Conservation (phyloP, 2,329 filamentous ascomycete genomes). For the Colletotrichum abscissum region DNA sequence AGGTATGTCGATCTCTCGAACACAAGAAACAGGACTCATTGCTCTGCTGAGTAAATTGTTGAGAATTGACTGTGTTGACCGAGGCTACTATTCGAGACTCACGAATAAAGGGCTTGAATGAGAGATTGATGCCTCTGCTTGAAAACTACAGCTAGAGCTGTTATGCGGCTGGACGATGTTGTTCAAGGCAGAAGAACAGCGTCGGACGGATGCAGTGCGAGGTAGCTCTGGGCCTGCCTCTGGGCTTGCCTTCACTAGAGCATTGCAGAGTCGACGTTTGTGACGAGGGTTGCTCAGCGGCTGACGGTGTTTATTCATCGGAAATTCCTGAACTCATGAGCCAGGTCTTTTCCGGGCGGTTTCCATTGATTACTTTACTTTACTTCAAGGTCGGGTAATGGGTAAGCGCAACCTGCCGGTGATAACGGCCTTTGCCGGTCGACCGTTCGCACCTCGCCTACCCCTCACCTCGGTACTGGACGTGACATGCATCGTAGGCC, state of each 20-base stretch:
- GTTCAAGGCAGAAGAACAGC: not conserved
- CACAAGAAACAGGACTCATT: not conserved
- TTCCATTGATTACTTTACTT: too few relatives aligned
- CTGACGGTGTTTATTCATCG: not conserved
- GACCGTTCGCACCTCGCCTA: not conserved
- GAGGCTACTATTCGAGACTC: not conserved
- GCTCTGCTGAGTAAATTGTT: not conserved
- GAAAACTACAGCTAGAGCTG: not conserved
- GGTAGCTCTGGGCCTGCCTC: too few relatives aligned
- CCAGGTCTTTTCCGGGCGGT: not conserved
- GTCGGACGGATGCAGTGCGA: too few relatives aligned
- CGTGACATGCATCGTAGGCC: not conserved
- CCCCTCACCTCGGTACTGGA: not conserved
- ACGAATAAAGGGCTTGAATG: too few relatives aligned
- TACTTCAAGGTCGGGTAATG: too few relatives aligned
- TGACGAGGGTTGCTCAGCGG: not conserved
- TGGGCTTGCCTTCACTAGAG: too few relatives aligned
- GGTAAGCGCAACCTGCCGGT: not conserved
- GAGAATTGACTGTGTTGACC: not conserved
- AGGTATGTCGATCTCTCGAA: not conserved
- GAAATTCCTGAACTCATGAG: not conserved
- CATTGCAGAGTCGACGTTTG: too few relatives aligned
- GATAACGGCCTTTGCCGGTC: not conserved
- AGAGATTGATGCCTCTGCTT: too few relatives aligned
- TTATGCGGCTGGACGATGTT: not conserved